These are phyloP conservation scores for Proliferodiscus dingleyae DNA, from an alignment of 2,329 filamentous ascomycete species.

Conservation along the genomic window DNA sequence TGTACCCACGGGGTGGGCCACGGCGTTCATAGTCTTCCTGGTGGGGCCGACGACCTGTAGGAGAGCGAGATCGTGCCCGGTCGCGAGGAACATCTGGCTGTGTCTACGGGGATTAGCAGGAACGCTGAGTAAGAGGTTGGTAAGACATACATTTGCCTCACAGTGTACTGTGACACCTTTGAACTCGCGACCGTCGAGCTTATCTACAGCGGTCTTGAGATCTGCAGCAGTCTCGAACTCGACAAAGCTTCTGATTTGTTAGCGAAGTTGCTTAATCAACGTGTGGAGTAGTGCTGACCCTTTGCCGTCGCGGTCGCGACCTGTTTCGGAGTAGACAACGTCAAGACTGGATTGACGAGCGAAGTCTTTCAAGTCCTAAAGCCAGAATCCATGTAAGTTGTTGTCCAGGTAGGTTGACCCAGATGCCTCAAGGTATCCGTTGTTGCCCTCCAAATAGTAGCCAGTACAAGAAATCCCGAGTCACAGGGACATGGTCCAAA, in stretches of 20 bases:
- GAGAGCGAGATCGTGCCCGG: conserved; percentile 76
- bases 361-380: conserved; percentile 99
- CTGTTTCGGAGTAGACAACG: conserved; percentile 96
- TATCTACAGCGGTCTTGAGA: conserved; percentile 85
- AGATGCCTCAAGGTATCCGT: conserved; percentile 26
- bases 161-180: conserved; percentile 85
- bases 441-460: conserved; percentile 29
- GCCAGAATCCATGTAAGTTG: conserved; percentile 77
- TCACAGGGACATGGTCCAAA: conserved; percentile 27
- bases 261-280: conserved; percentile 10
- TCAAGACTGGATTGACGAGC: conserved; percentile 94
- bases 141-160: conserved; percentile 69
- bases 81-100: conserved; percentile 69
- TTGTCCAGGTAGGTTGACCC: conserved; percentile 31
- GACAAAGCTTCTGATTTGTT: conserved; percentile 65
- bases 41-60: conserved; percentile 60
- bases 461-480: conserved; percentile 23
- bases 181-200: conserved; percentile 89
- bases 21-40: conserved; percentile 82
- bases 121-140: conserved; percentile 15
- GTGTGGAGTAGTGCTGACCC: conserved; percentile 56
- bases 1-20: conserved; percentile 75
- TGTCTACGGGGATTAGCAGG: conserved; percentile 47
- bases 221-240: conserved; percentile 94
- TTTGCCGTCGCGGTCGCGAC: conserved; percentile 84